These are phyloP conservation scores for Houttuynia cordata DNA, from an alignment of 164 flowering plant genomes.

Conservation along the genomic window DNA sequence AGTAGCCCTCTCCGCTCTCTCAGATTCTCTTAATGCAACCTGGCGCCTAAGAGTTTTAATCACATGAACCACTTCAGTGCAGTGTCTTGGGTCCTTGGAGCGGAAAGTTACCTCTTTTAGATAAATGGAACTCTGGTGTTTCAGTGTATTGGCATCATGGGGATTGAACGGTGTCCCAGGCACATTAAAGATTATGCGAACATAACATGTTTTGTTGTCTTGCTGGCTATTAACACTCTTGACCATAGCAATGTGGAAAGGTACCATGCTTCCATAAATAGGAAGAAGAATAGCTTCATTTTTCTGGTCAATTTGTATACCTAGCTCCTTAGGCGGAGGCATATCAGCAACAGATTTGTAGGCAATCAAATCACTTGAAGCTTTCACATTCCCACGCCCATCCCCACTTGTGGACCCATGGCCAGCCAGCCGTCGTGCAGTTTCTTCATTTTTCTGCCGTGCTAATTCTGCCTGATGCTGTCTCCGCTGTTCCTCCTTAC, in stretches of 20 bases:
- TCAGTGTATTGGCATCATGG: conserved; percentile 45
- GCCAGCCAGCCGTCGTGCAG: conserved; percentile 71
- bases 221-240: conserved; percentile 67
- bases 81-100: conserved; percentile 75
- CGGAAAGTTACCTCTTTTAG: conserved; percentile 78
- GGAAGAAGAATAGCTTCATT: conserved; percentile 71
- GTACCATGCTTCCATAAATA: conserved; percentile 67
- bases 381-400: conserved; percentile 14
- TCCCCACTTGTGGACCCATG: conserved; percentile 29
- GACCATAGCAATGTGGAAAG: conserved; percentile 67
- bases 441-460: conserved; percentile 78
- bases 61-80: conserved; percentile 60
- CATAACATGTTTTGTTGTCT: conserved; percentile 38
- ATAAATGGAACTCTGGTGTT: conserved; percentile 51
- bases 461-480: conserved; percentile 88
- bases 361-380: conserved; percentile 42
- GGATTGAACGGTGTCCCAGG: conserved; percentile 69
- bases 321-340: conserved; percentile 45
- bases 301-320: conserved; percentile 76
- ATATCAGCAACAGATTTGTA: conserved; percentile 59
- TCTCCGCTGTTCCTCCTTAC: conserved; percentile 66
- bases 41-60: conserved; percentile 70
- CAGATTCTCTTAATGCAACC: conserved; percentile 68
- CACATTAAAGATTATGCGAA: conserved; percentile 66
- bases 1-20: conserved; percentile 81